These are phyloP conservation scores for Mallotus japonicus DNA, from an alignment of 441 rosid genomes.

Conservation along the genomic window DNA sequence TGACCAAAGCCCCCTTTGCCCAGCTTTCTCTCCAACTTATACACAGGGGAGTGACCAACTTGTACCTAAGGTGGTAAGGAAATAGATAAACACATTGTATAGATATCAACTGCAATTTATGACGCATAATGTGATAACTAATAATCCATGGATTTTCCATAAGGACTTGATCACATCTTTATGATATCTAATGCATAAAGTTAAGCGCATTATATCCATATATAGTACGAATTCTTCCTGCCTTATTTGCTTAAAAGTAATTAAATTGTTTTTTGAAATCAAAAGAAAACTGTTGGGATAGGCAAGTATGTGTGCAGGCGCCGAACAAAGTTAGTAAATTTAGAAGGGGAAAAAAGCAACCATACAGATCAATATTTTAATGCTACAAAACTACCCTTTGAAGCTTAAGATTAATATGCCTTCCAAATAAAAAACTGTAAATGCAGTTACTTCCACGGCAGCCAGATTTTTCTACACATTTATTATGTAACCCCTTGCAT, in stretches of 20 bases:
- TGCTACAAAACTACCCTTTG: not conserved
- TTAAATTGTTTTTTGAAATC: not conserved
- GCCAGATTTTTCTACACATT: not conserved
- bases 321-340: not conserved
- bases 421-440: not conserved
- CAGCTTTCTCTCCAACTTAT: constrained; percentile 59
- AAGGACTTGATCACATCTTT: not conserved
- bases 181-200: not conserved
- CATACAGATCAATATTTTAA: not conserved
- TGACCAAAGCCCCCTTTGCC: constrained; percentile 91
- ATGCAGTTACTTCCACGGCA: not conserved
- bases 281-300: not conserved
- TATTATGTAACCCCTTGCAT: not conserved
- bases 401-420: not conserved
- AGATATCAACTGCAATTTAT: not conserved
- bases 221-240: not conserved
- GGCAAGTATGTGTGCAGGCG: not conserved
- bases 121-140: not conserved
- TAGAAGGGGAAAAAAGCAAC: not conserved
- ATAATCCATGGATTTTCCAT: not conserved
- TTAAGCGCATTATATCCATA: not conserved
- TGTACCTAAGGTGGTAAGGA: constrained; percentile 40
- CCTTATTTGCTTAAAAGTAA: not conserved
- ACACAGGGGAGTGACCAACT: constrained; percentile 63
- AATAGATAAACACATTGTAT: constrained; percentile 3